Percentiles rank a stretch among this genome's conserved stretches.
phyloP scores from a whole-genome alignment of 108 stramenopile species.

The Conticribra weissflogii region DNA sequence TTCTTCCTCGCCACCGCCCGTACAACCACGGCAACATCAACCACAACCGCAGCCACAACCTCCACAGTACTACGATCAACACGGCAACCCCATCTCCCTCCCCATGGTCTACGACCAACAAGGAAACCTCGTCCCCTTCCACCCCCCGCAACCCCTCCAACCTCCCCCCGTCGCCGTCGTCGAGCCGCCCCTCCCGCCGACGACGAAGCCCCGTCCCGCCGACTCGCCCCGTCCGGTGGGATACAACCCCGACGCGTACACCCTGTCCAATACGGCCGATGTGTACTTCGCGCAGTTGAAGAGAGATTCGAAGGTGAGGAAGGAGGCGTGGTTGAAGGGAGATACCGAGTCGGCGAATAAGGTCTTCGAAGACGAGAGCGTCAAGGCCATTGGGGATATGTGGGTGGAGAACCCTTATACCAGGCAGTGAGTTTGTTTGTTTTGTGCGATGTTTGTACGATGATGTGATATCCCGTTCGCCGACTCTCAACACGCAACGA shows the following conservation, averaged over 20 bases:
- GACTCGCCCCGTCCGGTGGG: slow-evolving; percentile 48
- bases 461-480: neutral
- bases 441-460: neutral
- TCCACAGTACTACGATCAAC: slow-evolving; percentile 35
- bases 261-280: slow-evolving; percentile 80
- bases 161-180: slow-evolving; percentile 12
- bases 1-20: neutral
- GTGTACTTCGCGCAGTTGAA: slow-evolving; percentile 89
- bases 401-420: slow-evolving; percentile 75
- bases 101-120: slow-evolving; percentile 45
- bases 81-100: slow-evolving; percentile 37
- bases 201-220: slow-evolving; percentile 19
- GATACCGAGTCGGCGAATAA: slow-evolving; percentile 63
- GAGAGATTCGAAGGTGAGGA: slow-evolving; percentile 78
- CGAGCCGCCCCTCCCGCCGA: slow-evolving; percentile 40
- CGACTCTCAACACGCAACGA: neutral
- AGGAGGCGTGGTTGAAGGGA: slow-evolving; percentile 58
- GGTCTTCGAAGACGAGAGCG: slow-evolving; percentile 67
- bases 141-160: slow-evolving; percentile 13
- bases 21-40: slow-evolving; percentile 15
- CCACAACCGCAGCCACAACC: slow-evolving; percentile 13
- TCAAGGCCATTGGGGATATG: slow-evolving; percentile 51
- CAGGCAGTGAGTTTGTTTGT: slow-evolving; percentile 34
- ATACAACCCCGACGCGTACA: slow-evolving; percentile 70
- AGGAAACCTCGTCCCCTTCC: slow-evolving; percentile 38